Evolutionary conservation across 345 rosid genomes (phyloP).

Genomic region (Ceriops tagal): DNA sequence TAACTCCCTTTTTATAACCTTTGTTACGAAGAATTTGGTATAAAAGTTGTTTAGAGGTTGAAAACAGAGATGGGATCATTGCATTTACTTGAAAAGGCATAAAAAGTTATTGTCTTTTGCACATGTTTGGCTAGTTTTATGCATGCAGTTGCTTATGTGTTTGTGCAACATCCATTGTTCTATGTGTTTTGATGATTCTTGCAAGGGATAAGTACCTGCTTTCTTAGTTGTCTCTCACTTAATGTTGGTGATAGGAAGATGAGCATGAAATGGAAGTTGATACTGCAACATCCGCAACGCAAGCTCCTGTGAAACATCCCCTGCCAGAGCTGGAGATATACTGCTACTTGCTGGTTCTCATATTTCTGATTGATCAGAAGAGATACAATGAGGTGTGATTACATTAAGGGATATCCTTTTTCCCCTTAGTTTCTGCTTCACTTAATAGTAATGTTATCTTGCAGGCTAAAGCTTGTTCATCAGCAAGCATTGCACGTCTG

Average conservation of each 20-base stretch:
- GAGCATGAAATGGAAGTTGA: constrained; percentile 93
- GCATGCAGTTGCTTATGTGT: no score
- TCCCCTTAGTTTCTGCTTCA: neutral
- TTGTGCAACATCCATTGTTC: no score
- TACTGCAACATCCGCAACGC: constrained; percentile 51
- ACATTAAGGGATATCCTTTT: neutral
- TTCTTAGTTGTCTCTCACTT: neutral
- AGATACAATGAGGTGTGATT: constrained; percentile 56
- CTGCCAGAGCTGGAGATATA: constrained; percentile 74
- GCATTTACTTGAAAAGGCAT: no score
- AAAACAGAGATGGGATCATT: no score
- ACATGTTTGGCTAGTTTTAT: no score
- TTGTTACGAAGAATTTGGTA: no score
- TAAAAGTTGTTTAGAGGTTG: no score
- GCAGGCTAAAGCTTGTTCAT: constrained; percentile 87
- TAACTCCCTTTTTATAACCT: no score
- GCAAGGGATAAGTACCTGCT: no score
- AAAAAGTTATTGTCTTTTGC: no score
- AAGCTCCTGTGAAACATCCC: constrained; percentile 50
- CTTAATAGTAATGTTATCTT: constrained; percentile 1
- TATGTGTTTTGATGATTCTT: no score
- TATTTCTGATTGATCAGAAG: constrained; percentile 77
- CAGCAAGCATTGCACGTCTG: constrained; percentile 67
- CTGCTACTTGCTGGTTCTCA: constrained; percentile 64
- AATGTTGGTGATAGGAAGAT: constrained; percentile 41